Evolutionary conservation across 1,139 yeast species (phyloP).

Genomic region (Arxiozyma bovina): DNA sequence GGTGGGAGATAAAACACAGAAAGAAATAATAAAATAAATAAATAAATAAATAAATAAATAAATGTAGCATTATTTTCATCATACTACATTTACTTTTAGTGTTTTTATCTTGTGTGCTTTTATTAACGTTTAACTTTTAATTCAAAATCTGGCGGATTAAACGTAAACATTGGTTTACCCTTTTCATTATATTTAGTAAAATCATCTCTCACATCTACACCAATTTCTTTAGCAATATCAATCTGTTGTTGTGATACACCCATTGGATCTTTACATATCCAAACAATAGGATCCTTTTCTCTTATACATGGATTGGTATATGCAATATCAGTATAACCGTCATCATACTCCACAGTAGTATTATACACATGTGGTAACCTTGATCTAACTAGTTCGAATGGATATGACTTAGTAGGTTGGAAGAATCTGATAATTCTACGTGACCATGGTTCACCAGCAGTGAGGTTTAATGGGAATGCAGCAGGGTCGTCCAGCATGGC

Average conservation of each 20-base stretch:
- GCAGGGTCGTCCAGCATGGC: constrained; percentile 16
- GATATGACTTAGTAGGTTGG: constrained; percentile 31
- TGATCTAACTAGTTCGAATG: constrained; percentile 29
- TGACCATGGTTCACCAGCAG: constrained; percentile 8
- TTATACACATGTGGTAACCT: constrained; percentile 33
- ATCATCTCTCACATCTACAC: constrained; percentile 49
- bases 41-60: no score
- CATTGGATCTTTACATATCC: constrained; percentile 64
- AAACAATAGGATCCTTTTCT: constrained; percentile 54
- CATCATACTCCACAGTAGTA: constrained; percentile 31
- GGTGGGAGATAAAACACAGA: not conserved
- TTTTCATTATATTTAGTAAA: constrained; percentile 49
- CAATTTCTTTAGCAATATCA: constrained; percentile 43
- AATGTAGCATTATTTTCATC: not conserved
- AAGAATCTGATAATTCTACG: constrained; percentile 30
- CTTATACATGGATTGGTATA: constrained; percentile 58
- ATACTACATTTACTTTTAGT: not conserved
- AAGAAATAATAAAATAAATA: no score
- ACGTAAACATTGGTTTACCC: constrained; percentile 45
- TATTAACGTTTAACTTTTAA: constrained; percentile 15
- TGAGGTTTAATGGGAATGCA: constrained; percentile 21
- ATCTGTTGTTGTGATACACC: constrained; percentile 59
- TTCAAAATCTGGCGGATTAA: constrained; percentile 49
- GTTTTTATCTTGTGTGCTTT: not conserved
- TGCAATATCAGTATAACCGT: constrained; percentile 37